Base-by-base conservation (phyloP, 352 stramenopile genomes). In the Globisporangium camurandrum region DNA sequence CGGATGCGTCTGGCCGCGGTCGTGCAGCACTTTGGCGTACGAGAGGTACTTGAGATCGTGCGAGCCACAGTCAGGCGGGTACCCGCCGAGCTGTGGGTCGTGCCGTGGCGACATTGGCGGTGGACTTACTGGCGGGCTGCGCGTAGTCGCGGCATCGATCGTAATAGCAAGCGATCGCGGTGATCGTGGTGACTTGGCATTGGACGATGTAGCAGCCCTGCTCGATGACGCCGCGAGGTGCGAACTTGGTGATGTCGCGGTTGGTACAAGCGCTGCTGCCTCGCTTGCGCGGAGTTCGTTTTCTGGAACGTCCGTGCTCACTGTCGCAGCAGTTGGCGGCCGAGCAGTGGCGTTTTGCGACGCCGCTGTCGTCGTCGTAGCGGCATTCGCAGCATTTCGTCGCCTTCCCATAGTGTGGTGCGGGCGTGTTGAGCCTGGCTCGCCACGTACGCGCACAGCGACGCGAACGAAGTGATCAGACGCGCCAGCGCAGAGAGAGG, bases 11-110 rank as follows among this genome's bases (percentile, higher is more conserved):
- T 67, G 67, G 2, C 75, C 78, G 4, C 76, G 72, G 45, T 90
- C 75, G 49, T 77, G 82, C 23, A 76, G 49, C 11, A 87, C 71
- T 49, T 93, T 90, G 27, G 78, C 78, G 62, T 70, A 85, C 39
- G 78, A 88, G 24, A 93, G 50, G 64, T 89, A 87, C 56, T 93
- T 93, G 34, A 86, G 54, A 24, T 80, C 59, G 20, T 68, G 62
- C 1, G 81, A 84, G 51, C 79, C 78, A 59, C 82, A 93, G 66
- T 93, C 79, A 0, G 82, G 71, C 12, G 72, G 74, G 50, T 89
- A 93, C 0, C 71, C 76, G 3, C 72, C 78, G 0, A 93, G 64
- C 23, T 89, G 76, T 4, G 61, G 67, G 55, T 90, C 77, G 34
- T 73, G 46, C 16, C 73, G 63, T 8, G 74, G 71, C 3, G 66